These are phyloP conservation scores for Trametes versicolor DNA, from an alignment of 1,284 basidiomycete species.

Conservation along the genomic window DNA sequence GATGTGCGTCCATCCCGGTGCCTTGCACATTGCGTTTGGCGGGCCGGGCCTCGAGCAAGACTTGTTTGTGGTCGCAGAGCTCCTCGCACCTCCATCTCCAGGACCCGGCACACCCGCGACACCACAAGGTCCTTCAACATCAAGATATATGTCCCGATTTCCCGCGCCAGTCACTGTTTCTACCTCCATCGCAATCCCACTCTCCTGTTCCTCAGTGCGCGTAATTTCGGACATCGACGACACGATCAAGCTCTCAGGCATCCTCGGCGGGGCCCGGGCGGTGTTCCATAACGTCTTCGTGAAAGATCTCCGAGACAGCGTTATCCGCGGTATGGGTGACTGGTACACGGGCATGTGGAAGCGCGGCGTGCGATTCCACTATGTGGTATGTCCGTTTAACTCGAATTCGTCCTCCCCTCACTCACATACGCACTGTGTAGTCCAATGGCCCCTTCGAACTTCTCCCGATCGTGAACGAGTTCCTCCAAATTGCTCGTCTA, in stretches of 20 bases:
- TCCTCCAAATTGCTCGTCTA: slow-evolving; percentile 76
- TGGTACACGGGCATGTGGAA: slow-evolving; percentile 81
- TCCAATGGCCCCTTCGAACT: slow-evolving; percentile 92
- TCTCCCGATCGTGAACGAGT: slow-evolving; percentile 82
- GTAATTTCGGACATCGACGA: slow-evolving; percentile 96
- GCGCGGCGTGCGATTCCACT: slow-evolving; percentile 82
- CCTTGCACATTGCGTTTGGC: slow-evolving; percentile 66
- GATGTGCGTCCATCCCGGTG: slow-evolving; percentile 68
- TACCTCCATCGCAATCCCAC: slow-evolving; percentile 53
- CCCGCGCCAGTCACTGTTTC: slow-evolving; percentile 33
- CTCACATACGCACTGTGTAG: slow-evolving; percentile 48
- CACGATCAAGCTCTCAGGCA: slow-evolving; percentile 85
- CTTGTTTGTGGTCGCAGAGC: slow-evolving; percentile 62
- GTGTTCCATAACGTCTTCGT: slow-evolving; percentile 86
- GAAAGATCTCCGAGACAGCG: slow-evolving; percentile 77
- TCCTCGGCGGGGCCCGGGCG: slow-evolving; percentile 77
- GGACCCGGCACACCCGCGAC: slow-evolving; percentile 37
- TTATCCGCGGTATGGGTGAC: slow-evolving; percentile 87
- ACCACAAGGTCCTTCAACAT: slow-evolving; percentile 29
- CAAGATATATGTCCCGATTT: slow-evolving; percentile 30
- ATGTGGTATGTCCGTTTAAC: slow-evolving; percentile 69
- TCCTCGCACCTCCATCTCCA: slow-evolving; percentile 52
- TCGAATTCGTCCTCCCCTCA: not conserved
- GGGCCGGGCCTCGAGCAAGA: slow-evolving; percentile 62
- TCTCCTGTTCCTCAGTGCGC: slow-evolving; percentile 69